These are phyloP conservation scores for Nothomitra cinnamomea DNA, from an alignment of 2,329 filamentous ascomycete species.

Conservation along the genomic window DNA sequence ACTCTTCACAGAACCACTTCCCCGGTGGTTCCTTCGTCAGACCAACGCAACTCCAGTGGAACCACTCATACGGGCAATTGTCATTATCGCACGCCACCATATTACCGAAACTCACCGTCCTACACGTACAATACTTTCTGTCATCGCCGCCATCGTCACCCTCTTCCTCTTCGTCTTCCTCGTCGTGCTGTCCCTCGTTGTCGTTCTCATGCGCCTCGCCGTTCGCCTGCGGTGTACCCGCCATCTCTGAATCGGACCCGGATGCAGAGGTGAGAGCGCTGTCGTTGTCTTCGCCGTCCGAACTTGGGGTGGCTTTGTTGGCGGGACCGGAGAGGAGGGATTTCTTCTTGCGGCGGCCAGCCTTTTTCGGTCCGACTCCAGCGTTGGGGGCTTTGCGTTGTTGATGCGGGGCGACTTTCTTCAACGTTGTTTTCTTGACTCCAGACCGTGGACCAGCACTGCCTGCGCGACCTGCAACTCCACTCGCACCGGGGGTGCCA, in stretches of 20 bases:
- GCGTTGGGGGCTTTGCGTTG: constrained; percentile 15
- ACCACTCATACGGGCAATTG: constrained; percentile 47
- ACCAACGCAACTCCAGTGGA: constrained; percentile 47
- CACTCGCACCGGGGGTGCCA: constrained; percentile 26
- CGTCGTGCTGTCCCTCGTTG: constrained; percentile 13
- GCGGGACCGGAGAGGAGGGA: not conserved
- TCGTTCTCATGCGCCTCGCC: constrained; percentile 19
- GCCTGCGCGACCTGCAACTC: constrained; percentile 32
- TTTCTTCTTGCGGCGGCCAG: constrained; percentile 12
- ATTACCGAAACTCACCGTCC: constrained; percentile 45
- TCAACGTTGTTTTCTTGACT: constrained; percentile 30
- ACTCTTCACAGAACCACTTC: constrained; percentile 39
- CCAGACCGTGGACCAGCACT: constrained; percentile 36
- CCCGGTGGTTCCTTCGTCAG: constrained; percentile 41
- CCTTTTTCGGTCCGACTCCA: not conserved
- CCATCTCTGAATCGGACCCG: constrained; percentile 1
- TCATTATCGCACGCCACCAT: constrained; percentile 55
- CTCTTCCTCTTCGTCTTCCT: constrained; percentile 29
- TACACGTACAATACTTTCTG: constrained; percentile 48
- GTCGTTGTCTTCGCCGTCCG: constrained; percentile 5
- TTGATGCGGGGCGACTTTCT: constrained; percentile 38
- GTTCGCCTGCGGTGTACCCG: constrained; percentile 12
- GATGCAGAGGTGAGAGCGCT: constrained; percentile 1
- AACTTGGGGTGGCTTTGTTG: not conserved
- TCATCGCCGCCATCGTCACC: constrained; percentile 38